Evolutionary conservation across 768 basidiomycete genomes (phyloP).

Genomic region (Chiua virens): DNA sequence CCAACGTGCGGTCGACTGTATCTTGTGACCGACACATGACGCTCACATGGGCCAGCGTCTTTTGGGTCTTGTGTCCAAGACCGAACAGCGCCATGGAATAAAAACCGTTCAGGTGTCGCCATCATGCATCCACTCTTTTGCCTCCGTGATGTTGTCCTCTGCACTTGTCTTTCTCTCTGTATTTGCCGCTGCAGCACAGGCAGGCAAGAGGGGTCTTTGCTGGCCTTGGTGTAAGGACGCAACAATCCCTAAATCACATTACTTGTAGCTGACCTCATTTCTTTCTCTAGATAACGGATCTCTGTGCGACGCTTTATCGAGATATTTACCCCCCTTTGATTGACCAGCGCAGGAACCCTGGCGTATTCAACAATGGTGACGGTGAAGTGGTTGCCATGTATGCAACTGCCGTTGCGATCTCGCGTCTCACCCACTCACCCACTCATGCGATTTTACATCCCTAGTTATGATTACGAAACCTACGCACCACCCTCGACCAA

Average conservation of each 20-base stretch:
- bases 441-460: background rate
- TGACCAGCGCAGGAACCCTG: slow-evolving; percentile 23
- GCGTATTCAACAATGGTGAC: slow-evolving; percentile 32
- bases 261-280: background rate
- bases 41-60: background rate
- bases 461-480: slow-evolving; percentile 41
- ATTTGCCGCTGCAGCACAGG: slow-evolving; percentile 22
- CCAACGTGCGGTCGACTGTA: background rate
- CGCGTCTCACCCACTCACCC: background rate
- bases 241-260: slow-evolving; percentile 1
- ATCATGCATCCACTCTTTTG: background rate
- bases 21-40: background rate
- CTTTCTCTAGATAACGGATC: slow-evolving; percentile 23
- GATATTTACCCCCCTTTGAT: background rate
- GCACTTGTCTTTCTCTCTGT: slow-evolving; percentile 16
- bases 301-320: slow-evolving; percentile 24
- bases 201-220: slow-evolving; percentile 39
- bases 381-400: slow-evolving; percentile 37
- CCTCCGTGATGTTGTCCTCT: slow-evolving; percentile 17
- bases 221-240: slow-evolving; percentile 35
- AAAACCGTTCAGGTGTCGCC: slow-evolving; percentile 5
- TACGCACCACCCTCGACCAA: slow-evolving; percentile 34
- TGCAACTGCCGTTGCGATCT: background rate
- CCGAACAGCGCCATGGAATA: background rate
- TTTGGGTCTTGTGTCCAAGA: slow-evolving; percentile 17